phyloP scores from a whole-genome alignment of 176 grass and related monocot genomes.

The Melocanna baccifera region DNA sequence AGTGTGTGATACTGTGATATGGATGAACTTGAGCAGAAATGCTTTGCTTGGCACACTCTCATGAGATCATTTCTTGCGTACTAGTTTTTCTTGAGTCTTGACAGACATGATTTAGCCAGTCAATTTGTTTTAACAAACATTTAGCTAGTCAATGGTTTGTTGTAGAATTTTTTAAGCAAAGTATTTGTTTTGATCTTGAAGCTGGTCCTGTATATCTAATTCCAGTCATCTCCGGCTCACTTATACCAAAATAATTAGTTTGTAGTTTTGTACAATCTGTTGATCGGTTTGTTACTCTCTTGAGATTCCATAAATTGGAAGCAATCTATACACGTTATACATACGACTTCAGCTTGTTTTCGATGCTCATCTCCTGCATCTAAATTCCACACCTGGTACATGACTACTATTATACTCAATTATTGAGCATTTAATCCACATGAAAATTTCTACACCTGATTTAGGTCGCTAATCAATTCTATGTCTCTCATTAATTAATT shows the following conservation, averaged over 20 bases:
- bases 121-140: neutral
- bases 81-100: neutral
- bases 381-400: neutral
- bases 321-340: neutral
- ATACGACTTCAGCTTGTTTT: neutral
- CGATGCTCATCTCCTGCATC: neutral
- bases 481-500: neutral
- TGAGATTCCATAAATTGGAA: neutral
- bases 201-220: neutral
- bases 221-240: neutral
- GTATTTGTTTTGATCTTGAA: neutral
- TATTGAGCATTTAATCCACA: neutral
- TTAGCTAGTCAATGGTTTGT: neutral
- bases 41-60: neutral
- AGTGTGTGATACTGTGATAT: neutral
- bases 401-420: neutral
- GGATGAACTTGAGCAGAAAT: neutral
- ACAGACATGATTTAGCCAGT: neutral
- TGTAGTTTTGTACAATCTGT: neutral
- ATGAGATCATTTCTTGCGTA: neutral
- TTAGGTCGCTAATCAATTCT: conserved; percentile 16
- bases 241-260: neutral
- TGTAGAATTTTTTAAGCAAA: neutral
- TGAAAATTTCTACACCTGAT: neutral
- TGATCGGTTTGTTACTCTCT: neutral